Evolutionary conservation across 441 rosid genomes (phyloP).

Genomic region (Gossypium trilobum): DNA sequence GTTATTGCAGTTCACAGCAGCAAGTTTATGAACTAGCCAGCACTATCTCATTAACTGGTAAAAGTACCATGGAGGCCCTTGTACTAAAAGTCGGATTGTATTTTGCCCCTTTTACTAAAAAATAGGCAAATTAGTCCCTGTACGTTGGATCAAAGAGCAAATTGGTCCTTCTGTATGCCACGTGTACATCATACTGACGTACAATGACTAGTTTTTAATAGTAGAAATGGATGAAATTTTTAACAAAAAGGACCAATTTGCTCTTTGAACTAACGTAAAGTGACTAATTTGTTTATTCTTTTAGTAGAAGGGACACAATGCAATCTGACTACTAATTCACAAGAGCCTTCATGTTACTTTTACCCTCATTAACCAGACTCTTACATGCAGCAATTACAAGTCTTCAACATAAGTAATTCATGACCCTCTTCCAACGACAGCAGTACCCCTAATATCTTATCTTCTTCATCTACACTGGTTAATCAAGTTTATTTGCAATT

Average conservation of each 20-base stretch:
- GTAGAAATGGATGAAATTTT: too few relatives aligned
- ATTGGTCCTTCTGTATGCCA: background rate
- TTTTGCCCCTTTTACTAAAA: too few relatives aligned
- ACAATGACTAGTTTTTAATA: too few relatives aligned
- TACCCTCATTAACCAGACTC: constrained; percentile 1
- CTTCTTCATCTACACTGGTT: background rate
- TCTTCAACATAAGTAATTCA: background rate
- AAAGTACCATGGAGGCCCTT: background rate
- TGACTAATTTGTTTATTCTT: background rate
- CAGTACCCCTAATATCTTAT: background rate
- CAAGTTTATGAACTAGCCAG: background rate
- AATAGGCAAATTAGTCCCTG: background rate
- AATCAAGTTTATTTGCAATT: background rate
- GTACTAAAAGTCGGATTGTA: background rate
- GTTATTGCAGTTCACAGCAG: background rate
- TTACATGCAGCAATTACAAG: constrained; percentile 2
- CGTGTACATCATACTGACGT: too few relatives aligned
- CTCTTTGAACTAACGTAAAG: background rate
- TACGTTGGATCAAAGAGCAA: too few relatives aligned
- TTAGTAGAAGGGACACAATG: background rate
- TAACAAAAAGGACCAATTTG: too few relatives aligned
- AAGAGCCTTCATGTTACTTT: background rate
- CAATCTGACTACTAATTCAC: background rate
- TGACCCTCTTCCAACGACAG: background rate
- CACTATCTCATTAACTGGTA: background rate